Conservation (phyloP, 1,284 basidiomycete genomes). For the Schizophyllum commune region DNA sequence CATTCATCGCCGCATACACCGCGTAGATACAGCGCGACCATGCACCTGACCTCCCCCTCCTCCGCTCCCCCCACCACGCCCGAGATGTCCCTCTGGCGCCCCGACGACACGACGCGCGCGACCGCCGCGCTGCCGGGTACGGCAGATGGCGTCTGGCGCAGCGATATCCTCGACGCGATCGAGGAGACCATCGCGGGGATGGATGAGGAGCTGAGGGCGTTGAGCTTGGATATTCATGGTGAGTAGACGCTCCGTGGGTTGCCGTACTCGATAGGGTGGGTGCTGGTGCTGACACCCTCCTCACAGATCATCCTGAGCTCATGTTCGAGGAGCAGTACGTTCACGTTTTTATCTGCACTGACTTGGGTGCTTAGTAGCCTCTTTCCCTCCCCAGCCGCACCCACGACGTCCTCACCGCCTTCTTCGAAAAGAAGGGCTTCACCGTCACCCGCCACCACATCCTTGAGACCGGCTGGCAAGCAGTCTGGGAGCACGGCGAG, state of each 20-base stretch:
- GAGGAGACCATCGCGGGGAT: constrained; percentile 47
- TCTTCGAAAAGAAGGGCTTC: constrained; percentile 54
- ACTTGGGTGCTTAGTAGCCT: constrained; percentile 1
- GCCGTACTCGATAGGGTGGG: no score
- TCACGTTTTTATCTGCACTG: neutral
- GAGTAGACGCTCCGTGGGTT: constrained; percentile 5
- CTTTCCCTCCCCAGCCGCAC: constrained; percentile 29
- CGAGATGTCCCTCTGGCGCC: constrained; percentile 7
- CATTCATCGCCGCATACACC: no score
- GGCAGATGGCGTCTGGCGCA: constrained; percentile 24
- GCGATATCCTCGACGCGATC: constrained; percentile 46
- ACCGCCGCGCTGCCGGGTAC: constrained; percentile 3
- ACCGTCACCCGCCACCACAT: constrained; percentile 47
- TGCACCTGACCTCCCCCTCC: no score
- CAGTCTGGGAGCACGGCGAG: constrained; percentile 47
- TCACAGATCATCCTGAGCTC: constrained; percentile 52
- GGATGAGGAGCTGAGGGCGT: constrained; percentile 42
- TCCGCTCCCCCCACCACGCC: neutral
- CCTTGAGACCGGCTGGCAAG: constrained; percentile 66
- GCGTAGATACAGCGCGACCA: no score
- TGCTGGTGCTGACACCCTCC: neutral
- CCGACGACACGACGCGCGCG: constrained; percentile 5
- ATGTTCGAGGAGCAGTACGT: constrained; percentile 48
- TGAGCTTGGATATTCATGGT: constrained; percentile 70
- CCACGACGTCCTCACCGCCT: constrained; percentile 46